These are phyloP conservation scores for Citrus maxima DNA, from an alignment of 345 rosid genomes.

Conservation along the genomic window DNA sequence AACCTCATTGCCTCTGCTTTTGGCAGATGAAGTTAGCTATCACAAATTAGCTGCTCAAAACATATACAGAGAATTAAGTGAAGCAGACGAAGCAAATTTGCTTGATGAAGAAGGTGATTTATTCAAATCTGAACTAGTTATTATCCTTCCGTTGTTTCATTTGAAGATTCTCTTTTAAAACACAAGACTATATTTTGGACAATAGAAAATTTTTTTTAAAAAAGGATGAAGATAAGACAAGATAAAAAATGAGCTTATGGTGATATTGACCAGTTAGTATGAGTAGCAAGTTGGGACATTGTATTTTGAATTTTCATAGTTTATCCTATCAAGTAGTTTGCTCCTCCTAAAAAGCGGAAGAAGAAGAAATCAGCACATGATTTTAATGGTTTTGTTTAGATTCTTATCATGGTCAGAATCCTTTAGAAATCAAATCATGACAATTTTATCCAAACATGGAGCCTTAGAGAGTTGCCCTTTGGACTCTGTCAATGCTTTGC, in stretches of 20 bases:
- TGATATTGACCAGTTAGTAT: neutral
- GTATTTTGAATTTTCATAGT: neutral
- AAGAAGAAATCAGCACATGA: neutral
- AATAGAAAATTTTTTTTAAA: neutral
- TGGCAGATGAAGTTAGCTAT: conserved; percentile 40
- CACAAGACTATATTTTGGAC: neutral
- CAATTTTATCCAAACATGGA: neutral
- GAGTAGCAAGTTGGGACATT: neutral
- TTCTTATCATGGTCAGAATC: neutral
- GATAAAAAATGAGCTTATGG: neutral
- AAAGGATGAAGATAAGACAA: neutral
- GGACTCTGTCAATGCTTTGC: neutral
- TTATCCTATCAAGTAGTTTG: neutral
- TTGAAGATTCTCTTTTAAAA: conserved; percentile 1
- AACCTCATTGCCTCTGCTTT: conserved; percentile 1
- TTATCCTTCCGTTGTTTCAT: neutral
- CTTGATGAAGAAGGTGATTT: conserved; percentile 62
- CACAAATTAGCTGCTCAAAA: conserved; percentile 37
- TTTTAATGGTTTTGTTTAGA: neutral
- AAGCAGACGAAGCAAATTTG: conserved; percentile 61
- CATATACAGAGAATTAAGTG: conserved; percentile 39
- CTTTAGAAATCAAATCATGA: neutral
- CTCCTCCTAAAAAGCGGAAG: neutral
- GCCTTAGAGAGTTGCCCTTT: neutral
- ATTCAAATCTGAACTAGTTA: neutral